Evolutionary conservation across 768 basidiomycete genomes (phyloP), one percentile per base, ranked within the genome.

Genomic region (Tulasnella sp.): DNA sequence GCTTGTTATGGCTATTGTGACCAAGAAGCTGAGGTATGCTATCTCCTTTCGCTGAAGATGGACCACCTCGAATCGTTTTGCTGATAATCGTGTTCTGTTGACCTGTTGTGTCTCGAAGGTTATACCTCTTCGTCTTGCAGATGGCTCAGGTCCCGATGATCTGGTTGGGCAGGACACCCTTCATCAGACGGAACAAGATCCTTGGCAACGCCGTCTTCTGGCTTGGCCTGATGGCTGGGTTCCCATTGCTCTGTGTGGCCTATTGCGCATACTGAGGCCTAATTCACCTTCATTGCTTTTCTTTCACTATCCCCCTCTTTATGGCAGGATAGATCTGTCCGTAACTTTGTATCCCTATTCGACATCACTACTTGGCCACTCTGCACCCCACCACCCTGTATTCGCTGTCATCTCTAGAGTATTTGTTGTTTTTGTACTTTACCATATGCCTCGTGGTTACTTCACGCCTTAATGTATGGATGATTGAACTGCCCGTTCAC

Each of bases 1-100:
- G 69, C 76, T 99, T 29, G 92, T 98, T 58, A 99, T 99, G 96
- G 82, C 84, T 2, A 78, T 98, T 55, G 94, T 97, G 12, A 92
- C 90, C 21, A 81, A 86, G 67, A 99, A 99, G 75, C 77, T 98
- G 60, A 75, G 87, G 87, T 85, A 62, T 27, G 82, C 69, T n/a
- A 9, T 21, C 25, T 22, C 42, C 15, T 30, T 22, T 19, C 34
- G 38, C 41, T 43, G 41, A 43, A 43, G 41, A 25, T 53, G 15
- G 1, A 3, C 11, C 15, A 34, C n/a, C 17, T 24, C 46, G 7
- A 3, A 3, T 46, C 54, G 21, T 21, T 56, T 7, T 31, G 15
- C 30, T 56, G 34, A 56, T 43, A 12, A n/a, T n/a, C n/a, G n/a
- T n/a, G n/a, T 7, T 38, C 34, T 38, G 34, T 38, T 38, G 34